These are phyloP conservation scores for Cladobotryum protrusum DNA, from an alignment of 2,329 filamentous ascomycete genomes.

Conservation along the genomic window DNA sequence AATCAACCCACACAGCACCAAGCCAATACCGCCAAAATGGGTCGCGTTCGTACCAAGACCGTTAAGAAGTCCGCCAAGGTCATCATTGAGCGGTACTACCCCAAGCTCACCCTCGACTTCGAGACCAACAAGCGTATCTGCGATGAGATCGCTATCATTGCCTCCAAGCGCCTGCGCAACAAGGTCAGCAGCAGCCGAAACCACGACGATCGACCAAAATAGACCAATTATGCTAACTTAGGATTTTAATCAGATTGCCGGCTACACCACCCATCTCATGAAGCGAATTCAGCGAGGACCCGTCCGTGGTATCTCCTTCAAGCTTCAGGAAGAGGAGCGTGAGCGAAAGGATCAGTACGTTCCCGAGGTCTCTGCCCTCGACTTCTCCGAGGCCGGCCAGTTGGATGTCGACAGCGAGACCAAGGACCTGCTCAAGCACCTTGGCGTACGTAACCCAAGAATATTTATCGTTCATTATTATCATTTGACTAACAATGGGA, in stretches of 20 bases:
- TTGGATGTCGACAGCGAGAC: constrained; percentile 96
- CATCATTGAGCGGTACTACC: constrained; percentile 98
- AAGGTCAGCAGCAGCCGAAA: constrained; percentile 58
- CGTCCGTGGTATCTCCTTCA: constrained; percentile 99
- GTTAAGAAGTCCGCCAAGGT: constrained; percentile 87
- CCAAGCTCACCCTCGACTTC: constrained; percentile 97
- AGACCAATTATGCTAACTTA: not conserved
- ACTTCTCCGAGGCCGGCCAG: constrained; percentile 92
- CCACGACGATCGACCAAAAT: not conserved
- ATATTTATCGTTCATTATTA: not conserved
- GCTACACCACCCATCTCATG: constrained; percentile 98
- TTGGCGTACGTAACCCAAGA: constrained; percentile 69
- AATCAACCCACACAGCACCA: constrained; percentile 19
- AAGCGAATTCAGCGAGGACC: constrained; percentile 99
- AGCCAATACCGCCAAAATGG: constrained; percentile 55
- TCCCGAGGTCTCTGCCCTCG: constrained; percentile 95
- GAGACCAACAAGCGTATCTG: constrained; percentile 99
- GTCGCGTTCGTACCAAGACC: constrained; percentile 65
- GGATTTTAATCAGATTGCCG: constrained; percentile 67
- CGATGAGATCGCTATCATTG: constrained; percentile 99
- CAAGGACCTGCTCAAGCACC: constrained; percentile 97
- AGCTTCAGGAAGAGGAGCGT: constrained; percentile 99
- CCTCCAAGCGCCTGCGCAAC: constrained; percentile 98
- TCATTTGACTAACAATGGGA: not conserved
- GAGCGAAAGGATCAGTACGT: constrained; percentile 99